phyloP scores from a whole-genome alignment of 495 filamentous ascomycete species.

The Annulohypoxylon maeteangense region DNA sequence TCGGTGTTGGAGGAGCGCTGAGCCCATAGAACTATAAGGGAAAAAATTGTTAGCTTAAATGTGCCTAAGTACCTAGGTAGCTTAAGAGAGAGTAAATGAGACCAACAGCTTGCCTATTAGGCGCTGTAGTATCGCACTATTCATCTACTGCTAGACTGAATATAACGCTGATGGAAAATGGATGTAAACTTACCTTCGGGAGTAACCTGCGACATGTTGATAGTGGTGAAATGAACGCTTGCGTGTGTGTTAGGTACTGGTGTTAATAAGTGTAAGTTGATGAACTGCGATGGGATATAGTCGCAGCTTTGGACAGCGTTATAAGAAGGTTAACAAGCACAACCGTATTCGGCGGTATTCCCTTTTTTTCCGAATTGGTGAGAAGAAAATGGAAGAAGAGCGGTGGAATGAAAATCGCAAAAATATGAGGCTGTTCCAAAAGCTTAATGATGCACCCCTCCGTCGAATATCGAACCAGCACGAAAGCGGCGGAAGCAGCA shows the following conservation, averaged over 20 bases:
- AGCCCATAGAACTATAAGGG: slow-evolving; percentile 85
- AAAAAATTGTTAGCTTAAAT: slow-evolving; percentile 33
- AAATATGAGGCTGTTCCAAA: slow-evolving; percentile 43
- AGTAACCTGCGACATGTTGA: slow-evolving; percentile 48
- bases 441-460: slow-evolving; percentile 45
- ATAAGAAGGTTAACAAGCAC: slow-evolving; percentile 4
- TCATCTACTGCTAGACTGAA: not conserved
- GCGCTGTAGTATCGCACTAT: not conserved
- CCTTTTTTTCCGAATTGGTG: slow-evolving; percentile 22
- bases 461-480: slow-evolving; percentile 39
- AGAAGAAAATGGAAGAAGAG: slow-evolving; percentile 31
- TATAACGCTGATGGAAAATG: not conserved
- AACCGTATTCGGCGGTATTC: not conserved
- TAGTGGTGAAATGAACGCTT: not conserved
- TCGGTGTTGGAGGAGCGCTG: slow-evolving; percentile 90
- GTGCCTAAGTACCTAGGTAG: not conserved
- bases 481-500: slow-evolving; percentile 45
- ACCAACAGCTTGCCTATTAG: not conserved
- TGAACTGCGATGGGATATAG: not conserved
- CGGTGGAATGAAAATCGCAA: slow-evolving; percentile 31
- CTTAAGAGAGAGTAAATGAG: not conserved
- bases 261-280: slow-evolving; percentile 1
- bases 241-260: not conserved
- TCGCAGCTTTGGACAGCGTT: not conserved
- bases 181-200: slow-evolving; percentile 47